Evolutionary conservation across 148 eudicot genomes (phyloP).

Genomic region (Rhododendron simsii): DNA sequence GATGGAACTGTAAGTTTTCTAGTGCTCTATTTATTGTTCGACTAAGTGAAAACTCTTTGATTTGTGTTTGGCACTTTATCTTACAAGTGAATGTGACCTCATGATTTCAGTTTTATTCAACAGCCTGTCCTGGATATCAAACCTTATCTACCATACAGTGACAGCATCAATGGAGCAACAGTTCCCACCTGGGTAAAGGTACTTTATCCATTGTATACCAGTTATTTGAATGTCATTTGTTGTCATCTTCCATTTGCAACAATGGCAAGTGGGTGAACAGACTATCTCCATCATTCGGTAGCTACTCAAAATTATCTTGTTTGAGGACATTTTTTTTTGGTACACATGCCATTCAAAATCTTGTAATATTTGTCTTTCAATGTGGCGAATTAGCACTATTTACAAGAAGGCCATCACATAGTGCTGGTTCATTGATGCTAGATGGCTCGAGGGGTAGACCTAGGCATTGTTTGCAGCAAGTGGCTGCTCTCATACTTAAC

Average conservation of each 20-base stretch:
- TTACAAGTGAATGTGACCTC: background rate
- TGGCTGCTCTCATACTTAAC: background rate
- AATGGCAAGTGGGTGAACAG: background rate
- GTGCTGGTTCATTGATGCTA: background rate
- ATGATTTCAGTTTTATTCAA: constrained; percentile 4
- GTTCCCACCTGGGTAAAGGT: constrained; percentile 96
- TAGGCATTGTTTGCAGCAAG: background rate
- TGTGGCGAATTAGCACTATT: background rate
- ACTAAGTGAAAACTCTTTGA: background rate
- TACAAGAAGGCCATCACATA: background rate
- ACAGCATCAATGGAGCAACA: constrained; percentile 59
- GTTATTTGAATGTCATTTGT: background rate
- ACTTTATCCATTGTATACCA: background rate
- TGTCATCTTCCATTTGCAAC: background rate
- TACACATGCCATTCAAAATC: background rate
- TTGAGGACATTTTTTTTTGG: background rate
- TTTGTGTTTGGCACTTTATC: background rate
- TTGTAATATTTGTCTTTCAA: constrained; percentile 13
- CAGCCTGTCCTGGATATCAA: constrained; percentile 96
- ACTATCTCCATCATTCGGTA: background rate
- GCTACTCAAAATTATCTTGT: background rate
- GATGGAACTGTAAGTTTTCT: constrained; percentile 85
- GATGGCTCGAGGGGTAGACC: background rate
- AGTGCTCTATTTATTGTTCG: background rate
- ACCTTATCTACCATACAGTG: constrained; percentile 93